A percentile compares a stretch with the other conserved stretches of the same genome.
Conservation (phyloP, 2,329 filamentous ascomycete genomes). For the Colletotrichum incanum region DNA sequence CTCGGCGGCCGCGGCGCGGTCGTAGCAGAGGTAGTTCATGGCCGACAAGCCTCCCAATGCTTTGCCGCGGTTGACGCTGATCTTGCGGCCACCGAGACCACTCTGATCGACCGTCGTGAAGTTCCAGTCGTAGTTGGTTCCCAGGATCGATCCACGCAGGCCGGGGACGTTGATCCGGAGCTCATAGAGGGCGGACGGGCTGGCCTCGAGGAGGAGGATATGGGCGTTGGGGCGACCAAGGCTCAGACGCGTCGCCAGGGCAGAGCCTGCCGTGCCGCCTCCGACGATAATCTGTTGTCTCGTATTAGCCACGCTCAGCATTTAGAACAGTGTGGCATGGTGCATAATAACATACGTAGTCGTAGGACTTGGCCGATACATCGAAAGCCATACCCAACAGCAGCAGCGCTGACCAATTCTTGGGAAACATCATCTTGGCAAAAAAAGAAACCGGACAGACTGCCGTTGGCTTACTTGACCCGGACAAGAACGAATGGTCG, state of each 20-base stretch:
- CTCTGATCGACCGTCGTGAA: constrained; percentile 61
- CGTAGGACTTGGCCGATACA: constrained; percentile 40
- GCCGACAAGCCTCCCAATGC: constrained; percentile 65
- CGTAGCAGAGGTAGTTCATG: constrained; percentile 61
- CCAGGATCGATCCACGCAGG: constrained; percentile 49
- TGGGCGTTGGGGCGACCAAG: constrained; percentile 49
- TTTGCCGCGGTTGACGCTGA: constrained; percentile 62
- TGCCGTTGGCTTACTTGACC: constrained; percentile 3
- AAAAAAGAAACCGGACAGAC: not conserved
- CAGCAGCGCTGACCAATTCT: constrained; percentile 16
- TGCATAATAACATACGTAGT: constrained; percentile 45
- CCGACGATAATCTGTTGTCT: constrained; percentile 22
- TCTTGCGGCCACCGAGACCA: constrained; percentile 56
- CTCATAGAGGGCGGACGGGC: constrained; percentile 49
- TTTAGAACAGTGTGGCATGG: not conserved
- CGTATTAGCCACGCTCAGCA: not conserved
- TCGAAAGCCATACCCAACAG: constrained; percentile 20
- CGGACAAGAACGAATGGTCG: not conserved
- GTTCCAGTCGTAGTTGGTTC: constrained; percentile 56
- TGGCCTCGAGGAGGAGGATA: constrained; percentile 52
- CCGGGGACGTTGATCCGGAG: constrained; percentile 53
- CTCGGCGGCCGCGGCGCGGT: constrained; percentile 54
- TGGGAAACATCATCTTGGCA: constrained; percentile 14
- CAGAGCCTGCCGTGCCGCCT: constrained; percentile 25
- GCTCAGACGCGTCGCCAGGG: constrained; percentile 49